Evolutionary conservation across 2,329 filamentous ascomycete species (phyloP).

Genomic region (Fusarium acutatum): DNA sequence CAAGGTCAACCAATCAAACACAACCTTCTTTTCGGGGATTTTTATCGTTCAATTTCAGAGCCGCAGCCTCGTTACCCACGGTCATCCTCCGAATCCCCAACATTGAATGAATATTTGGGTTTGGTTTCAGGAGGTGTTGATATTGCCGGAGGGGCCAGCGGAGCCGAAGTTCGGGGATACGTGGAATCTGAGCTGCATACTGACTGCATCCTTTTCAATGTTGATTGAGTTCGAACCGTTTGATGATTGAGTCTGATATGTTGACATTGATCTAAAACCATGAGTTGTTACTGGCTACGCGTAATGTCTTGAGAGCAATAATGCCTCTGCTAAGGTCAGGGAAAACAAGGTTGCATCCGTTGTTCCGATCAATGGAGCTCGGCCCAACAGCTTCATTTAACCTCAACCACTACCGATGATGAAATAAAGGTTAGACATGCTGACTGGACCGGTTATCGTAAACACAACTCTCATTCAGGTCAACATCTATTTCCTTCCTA

Average conservation of each 20-base stretch:
- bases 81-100: conserved; percentile 41
- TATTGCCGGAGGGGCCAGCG: not conserved
- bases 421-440: not conserved
- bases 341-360: conserved; percentile 15
- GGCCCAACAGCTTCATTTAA: conserved; percentile 16
- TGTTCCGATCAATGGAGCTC: not conserved
- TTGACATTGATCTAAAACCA: not conserved
- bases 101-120: conserved; percentile 8
- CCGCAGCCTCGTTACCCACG: conserved; percentile 36
- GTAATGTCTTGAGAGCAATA: not conserved
- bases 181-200: not conserved
- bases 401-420: conserved; percentile 11
- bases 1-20: conserved; percentile 27
- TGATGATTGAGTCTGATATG: not conserved
- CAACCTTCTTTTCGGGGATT: not conserved
- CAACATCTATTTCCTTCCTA: not conserved
- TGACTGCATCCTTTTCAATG: not conserved
- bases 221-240: not conserved
- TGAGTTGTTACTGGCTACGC: not conserved
- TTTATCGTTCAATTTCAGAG: conserved; percentile 22
- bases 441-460: not conserved
- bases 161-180: conserved; percentile 19
- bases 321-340: not conserved
- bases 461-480: not conserved
- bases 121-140: not conserved